Evolutionary conservation across 768 basidiomycete genomes (phyloP).

Genomic region (Tulasnella sp.): DNA sequence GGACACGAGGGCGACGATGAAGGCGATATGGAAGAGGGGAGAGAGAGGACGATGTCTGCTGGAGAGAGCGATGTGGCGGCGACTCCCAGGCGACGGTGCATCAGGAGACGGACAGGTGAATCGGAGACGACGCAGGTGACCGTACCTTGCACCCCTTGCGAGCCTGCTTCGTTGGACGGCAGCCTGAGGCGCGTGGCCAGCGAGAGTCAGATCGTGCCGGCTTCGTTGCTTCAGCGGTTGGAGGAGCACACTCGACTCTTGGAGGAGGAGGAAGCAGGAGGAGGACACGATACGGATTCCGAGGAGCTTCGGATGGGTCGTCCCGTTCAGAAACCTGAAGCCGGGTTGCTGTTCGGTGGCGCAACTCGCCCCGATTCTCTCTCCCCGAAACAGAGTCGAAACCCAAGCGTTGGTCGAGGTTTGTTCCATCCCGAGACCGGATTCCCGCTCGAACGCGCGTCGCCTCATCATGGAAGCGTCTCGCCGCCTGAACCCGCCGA

Average conservation of each 20-base stretch:
- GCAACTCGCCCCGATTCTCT: background rate
- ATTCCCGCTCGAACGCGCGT: conserved; percentile 21
- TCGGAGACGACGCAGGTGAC: conserved; percentile 1
- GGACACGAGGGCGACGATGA: background rate
- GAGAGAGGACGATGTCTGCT: background rate
- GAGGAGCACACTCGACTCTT: conserved; percentile 16
- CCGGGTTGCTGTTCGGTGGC: background rate
- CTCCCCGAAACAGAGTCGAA: background rate
- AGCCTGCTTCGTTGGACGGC: background rate
- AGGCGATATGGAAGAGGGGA: background rate
- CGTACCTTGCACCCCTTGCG: background rate
- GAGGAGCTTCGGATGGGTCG: background rate
- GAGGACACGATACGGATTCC: conserved; percentile 17
- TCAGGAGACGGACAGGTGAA: conserved; percentile 28
- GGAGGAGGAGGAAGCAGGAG: no score
- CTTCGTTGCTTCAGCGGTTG: conserved; percentile 16
- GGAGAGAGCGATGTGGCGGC: background rate
- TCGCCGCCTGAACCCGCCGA: conserved; percentile 24
- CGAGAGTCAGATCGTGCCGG: conserved; percentile 34
- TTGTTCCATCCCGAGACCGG: background rate
- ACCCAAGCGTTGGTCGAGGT: background rate
- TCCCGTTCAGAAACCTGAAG: background rate
- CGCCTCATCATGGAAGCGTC: conserved; percentile 10
- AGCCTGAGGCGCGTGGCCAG: conserved; percentile 55
- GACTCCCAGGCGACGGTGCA: conserved; percentile 30